Base-by-base conservation (phyloP, 768 basidiomycete genomes). In the Saitozyma podzolica region DNA sequence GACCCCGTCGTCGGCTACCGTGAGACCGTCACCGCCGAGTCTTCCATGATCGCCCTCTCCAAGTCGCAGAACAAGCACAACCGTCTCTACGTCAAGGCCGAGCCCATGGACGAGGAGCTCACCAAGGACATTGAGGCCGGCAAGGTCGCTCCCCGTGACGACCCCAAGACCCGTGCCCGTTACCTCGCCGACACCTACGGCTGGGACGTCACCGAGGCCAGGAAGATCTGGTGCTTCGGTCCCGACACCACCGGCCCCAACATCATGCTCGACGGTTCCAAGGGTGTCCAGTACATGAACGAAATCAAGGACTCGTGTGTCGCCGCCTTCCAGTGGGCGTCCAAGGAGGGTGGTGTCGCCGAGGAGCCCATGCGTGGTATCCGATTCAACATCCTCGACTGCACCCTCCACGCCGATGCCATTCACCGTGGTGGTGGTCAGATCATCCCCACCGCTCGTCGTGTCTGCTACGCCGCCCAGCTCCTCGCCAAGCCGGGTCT, bases 11-110 rank as follows among this genome's bases (percentile, higher is more conserved):
- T 99, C 72, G 90, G 89, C 55, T 98, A 97, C 84, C 86, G 92
- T 81, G 96, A 98, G 85, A 97, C 96, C 13, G 94, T 99, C 80
- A 92, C 88, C 82, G 82, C 92, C 56, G 93, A 98, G 82, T 98
- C 96, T 7, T 87, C 88, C 55, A 98, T 98, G 72, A 88, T 91
- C 70, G 96, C 96, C 39, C 85, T 99, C 45, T 98, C 96, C 62
- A 99, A 99, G 82, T 98, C 96, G 19, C 96, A 97, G 83, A 98
- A 99, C 86, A 99, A 98, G 86, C 96, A 99, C 88, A 99, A 99
- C 81, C 91, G 96, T 83, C 85, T 99, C 62, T 99, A 88, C 81
- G 86, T 88, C 70, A 93, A 93, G 85, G 96, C 96, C 43, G 68
- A 88, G 83, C 96, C 96, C 43, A 79, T 99, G 61, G 92, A 91